Evolutionary conservation across 1,284 basidiomycete species (phyloP).

Genomic region (Apiotrichum gracile): DNA sequence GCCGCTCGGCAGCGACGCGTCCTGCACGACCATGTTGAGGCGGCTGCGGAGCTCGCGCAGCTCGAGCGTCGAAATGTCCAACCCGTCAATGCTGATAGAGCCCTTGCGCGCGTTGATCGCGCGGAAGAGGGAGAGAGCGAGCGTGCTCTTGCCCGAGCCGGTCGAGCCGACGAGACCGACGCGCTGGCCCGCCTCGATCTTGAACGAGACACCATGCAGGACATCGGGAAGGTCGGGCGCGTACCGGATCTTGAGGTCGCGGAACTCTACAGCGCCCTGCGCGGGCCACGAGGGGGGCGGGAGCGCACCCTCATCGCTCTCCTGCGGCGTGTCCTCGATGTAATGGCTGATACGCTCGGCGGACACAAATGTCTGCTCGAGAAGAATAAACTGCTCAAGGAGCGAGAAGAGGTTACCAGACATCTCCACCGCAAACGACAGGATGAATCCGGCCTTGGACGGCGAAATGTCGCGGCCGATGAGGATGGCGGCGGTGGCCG

Average conservation of each 20-base stretch:
- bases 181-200: slow-evolving; percentile 64
- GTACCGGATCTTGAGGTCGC: slow-evolving; percentile 61
- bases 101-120: slow-evolving; percentile 62
- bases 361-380: slow-evolving; percentile 41
- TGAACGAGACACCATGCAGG: slow-evolving; percentile 60
- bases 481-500: slow-evolving; percentile 46
- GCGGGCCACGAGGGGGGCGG: slow-evolving; percentile 60
- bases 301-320: slow-evolving; percentile 20
- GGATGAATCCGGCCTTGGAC: slow-evolving; percentile 48
- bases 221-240: slow-evolving; percentile 66
- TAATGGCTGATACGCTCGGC: slow-evolving; percentile 49
- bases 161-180: slow-evolving; percentile 72
- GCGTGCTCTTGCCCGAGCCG: slow-evolving; percentile 62
- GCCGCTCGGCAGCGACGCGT: slow-evolving; percentile 44
- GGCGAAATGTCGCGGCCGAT: slow-evolving; percentile 43
- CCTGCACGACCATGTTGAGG: slow-evolving; percentile 55
- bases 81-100: slow-evolving; percentile 63
- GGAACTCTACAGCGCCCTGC: slow-evolving; percentile 58
- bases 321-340: slow-evolving; percentile 29
- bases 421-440: slow-evolving; percentile 45
- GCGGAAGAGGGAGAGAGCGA: slow-evolving; percentile 64
- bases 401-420: slow-evolving; percentile 34
- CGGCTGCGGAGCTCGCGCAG: slow-evolving; percentile 57
- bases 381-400: slow-evolving; percentile 24
- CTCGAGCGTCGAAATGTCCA: slow-evolving; percentile 57